Percentiles rank a stretch among this genome's conserved stretches.
These are phyloP conservation scores for Penicillium decumbens DNA, from an alignment of 2,329 filamentous ascomycete genomes.

Conservation along the genomic window DNA sequence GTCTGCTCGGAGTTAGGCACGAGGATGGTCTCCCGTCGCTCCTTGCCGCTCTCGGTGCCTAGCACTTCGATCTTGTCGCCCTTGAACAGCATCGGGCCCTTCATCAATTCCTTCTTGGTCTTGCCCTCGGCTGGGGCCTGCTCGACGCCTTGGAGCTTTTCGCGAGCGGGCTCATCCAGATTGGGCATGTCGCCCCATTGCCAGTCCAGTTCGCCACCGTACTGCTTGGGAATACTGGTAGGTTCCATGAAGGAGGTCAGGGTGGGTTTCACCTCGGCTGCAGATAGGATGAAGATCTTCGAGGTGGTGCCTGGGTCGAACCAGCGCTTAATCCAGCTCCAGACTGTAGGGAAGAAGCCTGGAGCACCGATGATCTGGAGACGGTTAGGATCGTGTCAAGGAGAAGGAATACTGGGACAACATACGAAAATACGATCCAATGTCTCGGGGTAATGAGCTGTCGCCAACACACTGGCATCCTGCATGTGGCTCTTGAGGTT, in stretches of 20 bases:
- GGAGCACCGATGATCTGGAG: slow-evolving; percentile 77
- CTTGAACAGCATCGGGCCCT: slow-evolving; percentile 36
- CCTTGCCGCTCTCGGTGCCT: slow-evolving; percentile 34
- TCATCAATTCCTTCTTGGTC: slow-evolving; percentile 28
- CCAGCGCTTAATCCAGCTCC: slow-evolving; percentile 94
- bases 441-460: slow-evolving; percentile 92
- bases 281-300: slow-evolving; percentile 86
- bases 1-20: slow-evolving; percentile 13
- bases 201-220: slow-evolving; percentile 82
- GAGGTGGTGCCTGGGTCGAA: slow-evolving; percentile 90
- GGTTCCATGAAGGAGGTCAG: slow-evolving; percentile 76
- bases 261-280: slow-evolving; percentile 68
- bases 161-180: slow-evolving; percentile 54
- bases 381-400: background rate
- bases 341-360: slow-evolving; percentile 80
- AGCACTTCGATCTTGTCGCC: slow-evolving; percentile 32
- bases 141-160: slow-evolving; percentile 31
- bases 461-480: slow-evolving; percentile 79
- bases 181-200: slow-evolving; percentile 69
- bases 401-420: background rate
- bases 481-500: slow-evolving; percentile 93
- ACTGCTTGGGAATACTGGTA: slow-evolving; percentile 79
- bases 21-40: slow-evolving; percentile 26
- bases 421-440: slow-evolving; percentile 71
- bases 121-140: slow-evolving; percentile 23